Conservation (phyloP, 1,139 yeast genomes). For the Debaryomyces fabryi region DNA sequence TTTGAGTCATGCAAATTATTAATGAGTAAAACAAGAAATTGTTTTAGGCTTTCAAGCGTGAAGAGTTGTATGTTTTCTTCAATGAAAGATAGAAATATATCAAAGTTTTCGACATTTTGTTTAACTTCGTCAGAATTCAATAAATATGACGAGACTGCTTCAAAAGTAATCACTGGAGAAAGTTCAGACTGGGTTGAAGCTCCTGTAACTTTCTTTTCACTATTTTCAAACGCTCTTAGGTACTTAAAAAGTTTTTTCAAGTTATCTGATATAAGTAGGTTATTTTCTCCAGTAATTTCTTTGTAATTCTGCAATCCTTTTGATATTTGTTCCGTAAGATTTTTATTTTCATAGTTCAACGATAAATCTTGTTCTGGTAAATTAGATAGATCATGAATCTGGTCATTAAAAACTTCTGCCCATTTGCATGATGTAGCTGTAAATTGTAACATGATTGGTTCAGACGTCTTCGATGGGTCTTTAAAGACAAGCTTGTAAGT, state of each 20-base stretch:
- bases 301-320: neutral
- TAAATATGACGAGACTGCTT: constrained; percentile 24
- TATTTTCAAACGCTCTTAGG: constrained; percentile 24
- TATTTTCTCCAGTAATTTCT: neutral
- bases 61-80: constrained; percentile 18
- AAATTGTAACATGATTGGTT: constrained; percentile 27
- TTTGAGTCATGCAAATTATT: constrained; percentile 17
- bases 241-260: neutral
- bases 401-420: constrained; percentile 31
- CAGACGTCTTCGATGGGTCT: constrained; percentile 16
- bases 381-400: constrained; percentile 21
- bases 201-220: constrained; percentile 19
- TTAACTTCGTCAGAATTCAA: constrained; percentile 15
- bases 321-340: constrained; percentile 9
- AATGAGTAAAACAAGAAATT: constrained; percentile 18
- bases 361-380: constrained; percentile 12
- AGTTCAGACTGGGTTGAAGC: constrained; percentile 17
- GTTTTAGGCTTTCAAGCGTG: constrained; percentile 24
- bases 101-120: constrained; percentile 14
- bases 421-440: constrained; percentile 34
- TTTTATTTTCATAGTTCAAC: constrained; percentile 13
- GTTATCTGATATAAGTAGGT: neutral
- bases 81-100: constrained; percentile 21
- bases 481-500: constrained; percentile 26
- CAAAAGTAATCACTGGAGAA: constrained; percentile 21